Base-by-base conservation (phyloP, 139 green algal genomes). In the Closterium sp. region DNA sequence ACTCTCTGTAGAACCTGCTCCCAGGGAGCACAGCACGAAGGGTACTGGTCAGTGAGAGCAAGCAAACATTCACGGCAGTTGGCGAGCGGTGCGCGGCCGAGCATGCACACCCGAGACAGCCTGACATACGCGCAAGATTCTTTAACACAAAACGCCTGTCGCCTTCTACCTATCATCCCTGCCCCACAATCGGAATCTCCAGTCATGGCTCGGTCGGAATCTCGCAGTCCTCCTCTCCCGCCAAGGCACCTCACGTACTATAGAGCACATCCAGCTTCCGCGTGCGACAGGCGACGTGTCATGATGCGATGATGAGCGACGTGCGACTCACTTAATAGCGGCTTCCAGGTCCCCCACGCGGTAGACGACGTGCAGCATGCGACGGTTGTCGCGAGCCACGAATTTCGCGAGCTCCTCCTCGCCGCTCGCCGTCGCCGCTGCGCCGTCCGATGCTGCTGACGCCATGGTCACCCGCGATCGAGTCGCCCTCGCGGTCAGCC, bases 281-380 rank as follows among this genome's bases (percentile, higher is more conserved):
- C n/a, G n/a, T 86, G 31, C 32, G 31, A 87, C 84, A 19, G 23
- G 66, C 66, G 21, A n/a, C 23, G 66, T 84, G 66, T 84, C 66
- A 84, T 84, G 23, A n/a, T n/a, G n/a, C n/a, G n/a, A n/a, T n/a
- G 55, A 19, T 76, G 25, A 76, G 25, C 55, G 55, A 76, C 88
- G 96, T 94, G 84, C 94, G 93, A 90, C 96, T 35, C 95, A 96
- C 25, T 97, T 95, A 32, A 97, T 97, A 9, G 96, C 96, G 28
- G 89, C 91, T 7, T 97, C 94, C 90, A 98, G 87, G 87, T 98
- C 91, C 1, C 95, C 96, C 69, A 97, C 96, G 9, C 96, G 92
- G 90, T 97, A 97, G n/a, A 97, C 96, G 31, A 95, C 96, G 86
- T 98, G 97, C 90, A 98, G 96, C 95, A 98, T 97, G 55, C 96